Conservation (phyloP, 2,329 filamentous ascomycete species). For the Samsoniella hepiali region DNA sequence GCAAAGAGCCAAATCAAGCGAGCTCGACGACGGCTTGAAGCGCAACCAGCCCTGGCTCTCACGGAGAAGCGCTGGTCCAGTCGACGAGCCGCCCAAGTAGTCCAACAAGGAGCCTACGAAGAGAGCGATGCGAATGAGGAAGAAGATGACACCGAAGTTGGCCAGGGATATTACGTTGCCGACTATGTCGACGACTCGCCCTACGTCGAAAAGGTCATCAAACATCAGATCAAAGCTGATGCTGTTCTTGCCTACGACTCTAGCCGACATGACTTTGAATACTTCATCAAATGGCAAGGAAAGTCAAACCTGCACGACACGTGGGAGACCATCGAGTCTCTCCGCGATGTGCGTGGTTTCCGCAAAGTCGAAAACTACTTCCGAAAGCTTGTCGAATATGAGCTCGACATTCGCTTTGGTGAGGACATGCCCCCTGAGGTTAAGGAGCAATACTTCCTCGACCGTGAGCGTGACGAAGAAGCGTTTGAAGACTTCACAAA, state of each 20-base stretch:
- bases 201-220: slow-evolving; percentile 86
- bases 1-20: slow-evolving; percentile 70
- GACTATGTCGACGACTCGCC: slow-evolving; percentile 74
- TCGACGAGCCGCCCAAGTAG: slow-evolving; percentile 75
- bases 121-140: slow-evolving; percentile 65
- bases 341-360: slow-evolving; percentile 76
- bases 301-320: slow-evolving; percentile 94
- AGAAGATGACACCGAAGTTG: slow-evolving; percentile 54
- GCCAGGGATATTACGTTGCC: slow-evolving; percentile 64
- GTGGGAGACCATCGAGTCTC: slow-evolving; percentile 78
- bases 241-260: slow-evolving; percentile 56
- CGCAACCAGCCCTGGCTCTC: slow-evolving; percentile 62
- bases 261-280: slow-evolving; percentile 78
- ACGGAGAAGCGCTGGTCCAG: slow-evolving; percentile 90
- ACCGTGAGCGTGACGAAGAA: slow-evolving; percentile 86
- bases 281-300: slow-evolving; percentile 92
- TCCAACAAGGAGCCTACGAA: slow-evolving; percentile 60
- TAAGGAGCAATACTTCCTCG: slow-evolving; percentile 90
- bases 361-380: slow-evolving; percentile 95
- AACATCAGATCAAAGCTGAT: slow-evolving; percentile 75
- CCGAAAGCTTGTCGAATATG: slow-evolving; percentile 74
- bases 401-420: slow-evolving; percentile 73
- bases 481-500: slow-evolving; percentile 85
- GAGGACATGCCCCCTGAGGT: slow-evolving; percentile 79
- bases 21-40: slow-evolving; percentile 69